Evolutionary conservation across 192 early-diverging fungal species (phyloP).

Genomic region (Coemansia sp.): DNA sequence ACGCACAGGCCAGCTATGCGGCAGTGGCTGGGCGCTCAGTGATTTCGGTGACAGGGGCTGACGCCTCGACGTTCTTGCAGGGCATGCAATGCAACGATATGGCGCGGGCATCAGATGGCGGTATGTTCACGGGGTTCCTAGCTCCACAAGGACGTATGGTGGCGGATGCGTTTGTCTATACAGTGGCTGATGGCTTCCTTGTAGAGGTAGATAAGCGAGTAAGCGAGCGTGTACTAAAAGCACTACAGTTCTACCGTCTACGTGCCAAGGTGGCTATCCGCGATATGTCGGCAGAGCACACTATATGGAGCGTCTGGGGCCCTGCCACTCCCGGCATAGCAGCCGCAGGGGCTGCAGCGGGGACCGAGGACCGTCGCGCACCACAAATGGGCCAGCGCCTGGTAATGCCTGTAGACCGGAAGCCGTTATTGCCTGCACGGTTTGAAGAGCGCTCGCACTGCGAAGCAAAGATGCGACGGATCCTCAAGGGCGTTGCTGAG

Average conservation of each 20-base stretch:
- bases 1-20: constrained; percentile 48
- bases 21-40: constrained; percentile 60
- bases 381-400: constrained; percentile 62
- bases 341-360: constrained; percentile 21
- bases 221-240: constrained; percentile 55
- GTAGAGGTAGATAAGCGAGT: constrained; percentile 74
- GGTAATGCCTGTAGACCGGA: constrained; percentile 24
- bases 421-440: constrained; percentile 46
- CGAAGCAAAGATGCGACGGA: constrained; percentile 74
- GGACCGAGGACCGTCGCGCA: constrained; percentile 57
- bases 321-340: constrained; percentile 45
- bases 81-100: constrained; percentile 92
- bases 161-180: constrained; percentile 89
- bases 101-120: constrained; percentile 63
- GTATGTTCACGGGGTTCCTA: constrained; percentile 81
- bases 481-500: constrained; percentile 88
- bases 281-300: constrained; percentile 63
- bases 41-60: constrained; percentile 67
- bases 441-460: constrained; percentile 57
- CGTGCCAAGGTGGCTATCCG: constrained; percentile 72
- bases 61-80: constrained; percentile 84
- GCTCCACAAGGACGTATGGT: constrained; percentile 87
- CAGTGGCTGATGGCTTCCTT: constrained; percentile 59
- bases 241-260: constrained; percentile 76
- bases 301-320: constrained; percentile 79